Evolutionary conservation across 2,329 filamentous ascomycete species (phyloP), one percentile per base, ranked within the genome.

Genomic region (Aureobasidium pullulans): DNA sequence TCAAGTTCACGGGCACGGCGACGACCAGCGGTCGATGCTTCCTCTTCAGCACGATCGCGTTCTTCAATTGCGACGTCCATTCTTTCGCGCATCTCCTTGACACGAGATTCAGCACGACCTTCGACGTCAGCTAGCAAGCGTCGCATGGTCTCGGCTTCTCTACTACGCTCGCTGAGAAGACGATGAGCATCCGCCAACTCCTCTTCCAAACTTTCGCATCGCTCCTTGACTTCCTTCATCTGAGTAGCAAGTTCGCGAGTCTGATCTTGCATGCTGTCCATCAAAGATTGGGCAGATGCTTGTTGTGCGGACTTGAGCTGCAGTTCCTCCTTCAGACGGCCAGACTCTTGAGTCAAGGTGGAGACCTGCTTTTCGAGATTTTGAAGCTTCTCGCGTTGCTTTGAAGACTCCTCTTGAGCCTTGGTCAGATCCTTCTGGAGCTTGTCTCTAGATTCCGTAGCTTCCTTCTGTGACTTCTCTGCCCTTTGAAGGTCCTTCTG

Each of bases 101-200:
- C 83, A 68, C 90, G 89, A 62, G 79, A 79, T 64, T 97, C 92
- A 1, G 92, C 86, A 9, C 89, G 82, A 61, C 88, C 84, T 71
- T 97, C 90, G 8, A 92, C 89, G 64, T 97, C 93, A 15, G 87
- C 86, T 11, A 99, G 78, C 61, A 97, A 80, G 50, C 91, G 81
- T 36, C 94, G 85, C 92, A 99, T 97, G 0, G 90, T 96, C 76
- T 97, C 93, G 29, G 86, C 89, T 74, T 99, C 94, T 44, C 94
- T 84, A 4, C 90, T 93, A 29, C 94, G 86, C 73, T 99, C 94
- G 56, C 84, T 85, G 2, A 99, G 81, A 62, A 96, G 82, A 60
- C 90, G 84, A 70, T 96, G 91, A 3, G 91, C 87, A 72, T 99
- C 94, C 1, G 85, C 84, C 1, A 97, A 80, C 72, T 99, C 94